A percentile compares a stretch with the other conserved stretches of the same genome.
phyloP scores from a whole-genome alignment of 2,329 filamentous ascomycete species.

The Neonectria sp. region DNA sequence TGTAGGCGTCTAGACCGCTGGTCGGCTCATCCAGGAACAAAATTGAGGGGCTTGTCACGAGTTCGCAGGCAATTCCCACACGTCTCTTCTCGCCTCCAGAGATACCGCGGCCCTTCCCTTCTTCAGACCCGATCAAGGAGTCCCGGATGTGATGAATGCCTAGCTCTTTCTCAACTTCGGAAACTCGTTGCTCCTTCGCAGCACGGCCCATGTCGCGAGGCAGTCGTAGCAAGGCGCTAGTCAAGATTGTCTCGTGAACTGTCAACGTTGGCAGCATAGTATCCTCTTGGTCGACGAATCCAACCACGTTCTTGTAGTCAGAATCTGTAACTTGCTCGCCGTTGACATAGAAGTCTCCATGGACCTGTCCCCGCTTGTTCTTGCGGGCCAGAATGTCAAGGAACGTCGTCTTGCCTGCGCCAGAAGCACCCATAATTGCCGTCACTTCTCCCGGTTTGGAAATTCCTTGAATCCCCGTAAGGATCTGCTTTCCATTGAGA shows the following conservation, averaged over 20 bases:
- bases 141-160: conserved; percentile 96
- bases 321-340: conserved; percentile 88
- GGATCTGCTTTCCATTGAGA: conserved; percentile 89
- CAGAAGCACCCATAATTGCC: conserved; percentile 98
- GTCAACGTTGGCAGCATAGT: conserved; percentile 96
- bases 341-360: conserved; percentile 92
- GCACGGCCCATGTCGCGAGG: conserved; percentile 89
- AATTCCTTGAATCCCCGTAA: conserved; percentile 84
- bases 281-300: conserved; percentile 98
- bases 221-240: conserved; percentile 91
- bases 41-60: conserved; percentile 97
- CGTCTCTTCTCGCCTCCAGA: conserved; percentile 97
- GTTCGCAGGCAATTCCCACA: conserved; percentile 96
- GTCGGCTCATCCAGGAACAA: conserved; percentile 98
- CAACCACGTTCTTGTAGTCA: conserved; percentile 92
- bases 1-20: conserved; percentile 95
- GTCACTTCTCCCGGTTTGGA: conserved; percentile 97
- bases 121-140: conserved; percentile 95
- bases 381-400: conserved; percentile 96
- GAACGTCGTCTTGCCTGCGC: conserved; percentile 97
- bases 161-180: conserved; percentile 95
- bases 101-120: conserved; percentile 93
- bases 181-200: conserved; percentile 91
- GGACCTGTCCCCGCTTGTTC: conserved; percentile 88
- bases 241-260: conserved; percentile 97